Base-by-base conservation (phyloP, 1,284 basidiomycete genomes). In the Vanrija pseudolonga region DNA sequence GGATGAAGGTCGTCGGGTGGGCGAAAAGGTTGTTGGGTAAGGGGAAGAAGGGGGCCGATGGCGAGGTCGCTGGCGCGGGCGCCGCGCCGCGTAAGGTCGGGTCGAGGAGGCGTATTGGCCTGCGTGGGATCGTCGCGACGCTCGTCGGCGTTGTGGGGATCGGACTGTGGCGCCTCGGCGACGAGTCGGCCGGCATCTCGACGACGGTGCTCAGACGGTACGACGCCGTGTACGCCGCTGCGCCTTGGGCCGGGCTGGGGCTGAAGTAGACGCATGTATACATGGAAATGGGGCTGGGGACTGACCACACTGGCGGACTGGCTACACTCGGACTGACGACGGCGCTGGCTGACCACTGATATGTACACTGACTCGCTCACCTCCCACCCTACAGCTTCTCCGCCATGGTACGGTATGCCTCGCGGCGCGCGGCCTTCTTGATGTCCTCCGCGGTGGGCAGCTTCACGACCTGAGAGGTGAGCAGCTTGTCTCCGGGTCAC, bases 1-100 rank as follows among this genome's bases (percentile, higher is more conserved):
- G 60, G 15, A 68, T 68, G 65, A 71, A 71, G 56, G 60, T 73
- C 26, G 59, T 69, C 6, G 46, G 47, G 11, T 76, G 71, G 71
- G 40, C 66, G 3, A 61, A 52, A 47, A 43, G 64, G n/a, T 14
- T 55, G 20, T 5, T n/a, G 12, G 43, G 50, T 6, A 14, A 32
- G 12, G 43, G 50, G 15, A 19, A 28, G 12, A 37, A 47, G 32
- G 26, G 42, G 26, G 38, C 44, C 43, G 38, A 48, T 6, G 39
- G 36, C 40, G 19, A 37, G 22, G 39, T 32, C 8, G 24, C 19
- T 18, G 45, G 9, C 17, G 36, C 40, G 18, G 28, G 23, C 37
- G 38, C 42, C 23, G 18, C 44, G 19, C n/a, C 42, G 23, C 8
- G 43, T 38, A 48, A 39, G n/a, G 51, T 59, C 17, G 20, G 59